A percentile compares a stretch with the other conserved stretches of the same genome.
Evolutionary conservation across 2,329 filamentous ascomycete genomes (phyloP).

Genomic region (Ophiostoma populinum): DNA sequence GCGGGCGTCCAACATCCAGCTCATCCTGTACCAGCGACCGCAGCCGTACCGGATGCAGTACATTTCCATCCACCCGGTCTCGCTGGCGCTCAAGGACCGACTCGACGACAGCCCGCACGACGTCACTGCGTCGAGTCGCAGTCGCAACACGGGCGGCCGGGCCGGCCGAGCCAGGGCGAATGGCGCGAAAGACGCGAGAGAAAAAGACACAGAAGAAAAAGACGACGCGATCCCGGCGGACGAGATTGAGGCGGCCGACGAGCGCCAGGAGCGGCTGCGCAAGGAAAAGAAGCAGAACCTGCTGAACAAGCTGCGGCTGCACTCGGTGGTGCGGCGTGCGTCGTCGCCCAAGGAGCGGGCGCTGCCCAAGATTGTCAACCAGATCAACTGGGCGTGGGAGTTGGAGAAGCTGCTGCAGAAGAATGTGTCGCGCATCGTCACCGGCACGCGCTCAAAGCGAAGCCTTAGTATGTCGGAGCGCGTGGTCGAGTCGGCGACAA

Average conservation of each 20-base stretch:
- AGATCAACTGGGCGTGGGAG: conserved; percentile 93
- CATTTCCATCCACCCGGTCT: conserved; percentile 77
- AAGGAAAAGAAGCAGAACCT: conserved; percentile 48
- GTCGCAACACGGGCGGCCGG: conserved; percentile 13
- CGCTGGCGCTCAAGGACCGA: conserved; percentile 68
- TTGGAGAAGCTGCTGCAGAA: conserved; percentile 71
- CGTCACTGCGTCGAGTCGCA: too few species aligned
- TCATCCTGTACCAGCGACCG: conserved; percentile 78
- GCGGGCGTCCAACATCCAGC: conserved; percentile 58
- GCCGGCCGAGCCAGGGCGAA: conserved; percentile 8
- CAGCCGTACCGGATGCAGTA: conserved; percentile 87
- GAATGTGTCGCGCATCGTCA: conserved; percentile 64
- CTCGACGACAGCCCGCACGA: conserved; percentile 16
- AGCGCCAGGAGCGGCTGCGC: conserved; percentile 38
- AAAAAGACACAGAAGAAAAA: conserved; percentile 58
- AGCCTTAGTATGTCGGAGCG: conserved; percentile 85
- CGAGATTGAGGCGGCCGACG: conserved; percentile 55
- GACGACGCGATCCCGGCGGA: conserved; percentile 16
- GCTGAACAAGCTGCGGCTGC: conserved; percentile 72
- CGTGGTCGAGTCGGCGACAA: conserved; percentile 83
- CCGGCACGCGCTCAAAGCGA: conserved; percentile 55
- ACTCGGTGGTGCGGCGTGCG: conserved; percentile 63
- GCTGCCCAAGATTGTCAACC: conserved; percentile 66
- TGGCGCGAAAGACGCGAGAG: conserved; percentile 17
- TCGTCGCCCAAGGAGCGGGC: conserved; percentile 71